Base-by-base conservation (phyloP, 1,284 basidiomycete species). In the Phylloboletellus chloephorus region DNA sequence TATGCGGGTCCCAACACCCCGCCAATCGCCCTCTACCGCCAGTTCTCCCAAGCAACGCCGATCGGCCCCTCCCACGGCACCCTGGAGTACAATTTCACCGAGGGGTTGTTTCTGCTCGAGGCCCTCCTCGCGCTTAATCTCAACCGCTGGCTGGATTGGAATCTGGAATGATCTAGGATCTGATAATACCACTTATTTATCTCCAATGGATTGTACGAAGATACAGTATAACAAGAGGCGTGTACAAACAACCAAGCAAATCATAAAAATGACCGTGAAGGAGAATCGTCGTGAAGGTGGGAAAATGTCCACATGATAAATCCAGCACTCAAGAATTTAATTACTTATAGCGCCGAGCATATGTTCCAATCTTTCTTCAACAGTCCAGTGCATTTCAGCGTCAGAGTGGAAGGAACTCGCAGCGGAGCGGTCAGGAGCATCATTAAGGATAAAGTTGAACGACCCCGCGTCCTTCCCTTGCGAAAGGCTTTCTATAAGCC, bases 401-500 rank as follows among this genome's bases (percentile, higher is more conserved):
- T 77, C 78, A 23, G 82, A 78, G 43, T 67, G 71, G 41, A 82
- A 53, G 22, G 82, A 85, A 25, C 76, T 78, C 33, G 74, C 67
- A 13, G 69, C 60, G 26, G 77, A 79, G 55, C 77, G 79, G 33
- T 69, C 72, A 49, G 61, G 58, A 47, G 54, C 56, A 44, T 52
- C 62, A 51, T 43, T 58, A 36, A 72, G 67, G 22, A 66, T 54
- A 56, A 88, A 78, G 55, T 88, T 88, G 67, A 88, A 88, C 20
- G 85, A 82, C 31, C 85, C 87, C 35, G 84, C 72, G 51, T 89
- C 86, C 67, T 78, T 76, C 26, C 78, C 82, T 60, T 78, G 78
- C 37, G 86, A 87, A 53, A 89, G 73, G 53, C 69, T 78, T 56
- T 89, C 86, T 46, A 89, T 86, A 43, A 89, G 71, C 48, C 79